These are phyloP conservation scores for Melampsora americana DNA, from an alignment of 1,284 basidiomycete species.

Conservation along the genomic window DNA sequence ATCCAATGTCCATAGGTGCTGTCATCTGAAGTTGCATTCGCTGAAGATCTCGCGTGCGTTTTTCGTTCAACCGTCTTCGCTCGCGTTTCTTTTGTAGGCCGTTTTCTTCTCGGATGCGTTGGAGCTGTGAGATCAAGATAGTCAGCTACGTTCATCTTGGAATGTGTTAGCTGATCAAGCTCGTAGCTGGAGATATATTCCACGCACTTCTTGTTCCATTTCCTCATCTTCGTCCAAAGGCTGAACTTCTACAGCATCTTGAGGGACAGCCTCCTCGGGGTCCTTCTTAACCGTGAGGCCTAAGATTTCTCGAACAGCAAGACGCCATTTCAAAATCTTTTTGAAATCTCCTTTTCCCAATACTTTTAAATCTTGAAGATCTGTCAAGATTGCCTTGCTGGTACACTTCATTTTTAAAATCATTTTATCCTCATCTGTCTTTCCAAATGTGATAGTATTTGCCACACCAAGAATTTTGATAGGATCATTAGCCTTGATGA, in stretches of 20 bases:
- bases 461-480: slow-evolving; percentile 75
- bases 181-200: background rate
- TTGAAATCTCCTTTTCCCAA: slow-evolving; percentile 98
- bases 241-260: slow-evolving; percentile 66
- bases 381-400: slow-evolving; percentile 73
- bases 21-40: slow-evolving; percentile 98
- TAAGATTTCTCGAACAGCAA: slow-evolving; percentile 74
- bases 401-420: slow-evolving; percentile 73
- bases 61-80: slow-evolving; percentile 81
- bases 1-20: slow-evolving; percentile 87
- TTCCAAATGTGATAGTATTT: slow-evolving; percentile 77
- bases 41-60: slow-evolving; percentile 79
- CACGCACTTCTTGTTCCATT: slow-evolving; percentile 75
- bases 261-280: slow-evolving; percentile 69
- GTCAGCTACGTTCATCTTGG: background rate
- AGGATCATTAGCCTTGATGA: slow-evolving; percentile 69
- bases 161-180: background rate
- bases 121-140: slow-evolving; percentile 62
- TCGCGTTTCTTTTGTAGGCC: slow-evolving; percentile 68
- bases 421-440: slow-evolving; percentile 76
- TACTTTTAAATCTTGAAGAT: slow-evolving; percentile 89
- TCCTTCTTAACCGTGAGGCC: slow-evolving; percentile 70
- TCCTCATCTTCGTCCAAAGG: slow-evolving; percentile 79
- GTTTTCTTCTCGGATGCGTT: slow-evolving; percentile 75
- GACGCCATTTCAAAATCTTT: slow-evolving; percentile 83